Evolutionary conservation across 192 early-diverging fungal genomes (phyloP), one percentile per base, ranked within the genome.

Genomic region (Entrophospora sp.): DNA sequence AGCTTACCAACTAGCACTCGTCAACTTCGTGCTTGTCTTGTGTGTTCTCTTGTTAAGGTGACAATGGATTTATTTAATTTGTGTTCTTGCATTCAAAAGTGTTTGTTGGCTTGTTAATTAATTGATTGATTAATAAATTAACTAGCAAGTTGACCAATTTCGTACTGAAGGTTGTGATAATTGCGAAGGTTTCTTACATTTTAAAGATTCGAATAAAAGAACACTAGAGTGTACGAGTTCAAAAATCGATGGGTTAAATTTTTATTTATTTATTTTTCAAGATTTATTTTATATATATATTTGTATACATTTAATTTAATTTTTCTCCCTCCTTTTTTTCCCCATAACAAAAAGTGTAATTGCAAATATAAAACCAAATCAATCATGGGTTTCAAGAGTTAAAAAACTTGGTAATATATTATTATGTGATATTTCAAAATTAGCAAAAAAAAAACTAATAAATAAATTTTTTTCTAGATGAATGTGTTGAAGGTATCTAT

Each of bases 31-130:
- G 88, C 91, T 2, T 93, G 91, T 37, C 75, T 91, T 14, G 76
- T 93, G 22, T 93, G 91, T 68, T 86, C 84, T 48, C 81, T 93
- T 44, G 76, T 93, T 59, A 91, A 88, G 79, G 83, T 82, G 38
- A 40, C 7, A 40, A 40, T 40, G 7, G 38, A 40, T 9, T 9
- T 40, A 9, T 9, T 40, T 40, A 40, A 40, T 14, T 40, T 9
- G 14, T 40, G 38, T 9, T 40, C 14, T 48, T 20, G 13, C 20
- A 48, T 18, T n/a, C 45, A 7, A 48, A n/a, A 18, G 4, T 18
- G 4, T 18, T 5, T n/a, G 20, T 18, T n/a, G 20, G 20, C 9
- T 48, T 48, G 10, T n/a, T n/a, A 48, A n/a, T 48, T 5, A 18
- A 18, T 48, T 18, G 20, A 9, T 7, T 48, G 7, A 48, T 5